Evolutionary conservation across 2,329 filamentous ascomycete species (phyloP).

Genomic region (Aspergillus hortae): DNA sequence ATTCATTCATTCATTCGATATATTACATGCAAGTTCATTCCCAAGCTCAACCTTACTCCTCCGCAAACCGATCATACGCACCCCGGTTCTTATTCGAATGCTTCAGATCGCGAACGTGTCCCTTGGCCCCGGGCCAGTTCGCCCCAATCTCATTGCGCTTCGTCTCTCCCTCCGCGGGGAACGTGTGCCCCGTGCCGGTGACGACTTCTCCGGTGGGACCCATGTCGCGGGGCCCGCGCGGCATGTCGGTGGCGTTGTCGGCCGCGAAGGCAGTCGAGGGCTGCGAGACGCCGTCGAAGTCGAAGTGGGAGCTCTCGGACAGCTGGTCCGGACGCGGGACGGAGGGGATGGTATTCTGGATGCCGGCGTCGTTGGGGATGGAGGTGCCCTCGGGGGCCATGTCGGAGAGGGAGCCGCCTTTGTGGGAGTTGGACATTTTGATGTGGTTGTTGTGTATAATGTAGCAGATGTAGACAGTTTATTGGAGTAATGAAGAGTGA

Average conservation of each 20-base stretch:
- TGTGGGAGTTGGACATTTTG: constrained; percentile 22
- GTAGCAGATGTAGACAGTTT: not conserved
- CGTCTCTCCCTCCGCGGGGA: constrained; percentile 36
- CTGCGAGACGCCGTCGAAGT: constrained; percentile 35
- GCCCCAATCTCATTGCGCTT: constrained; percentile 28
- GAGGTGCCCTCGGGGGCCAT: constrained; percentile 38
- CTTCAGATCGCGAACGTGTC: too few species aligned
- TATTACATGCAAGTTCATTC: too few species aligned
- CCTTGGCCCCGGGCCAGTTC: constrained; percentile 34
- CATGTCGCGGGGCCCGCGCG: constrained; percentile 35
- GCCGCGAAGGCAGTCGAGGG: constrained; percentile 41
- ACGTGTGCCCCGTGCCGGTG: constrained; percentile 39
- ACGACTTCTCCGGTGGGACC: constrained; percentile 35
- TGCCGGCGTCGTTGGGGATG: constrained; percentile 47
- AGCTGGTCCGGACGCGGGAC: constrained; percentile 47
- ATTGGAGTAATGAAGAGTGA: not conserved
- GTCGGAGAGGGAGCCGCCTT: constrained; percentile 37
- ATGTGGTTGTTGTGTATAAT: too few species aligned
- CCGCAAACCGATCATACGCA: too few species aligned
- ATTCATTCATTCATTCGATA: not conserved
- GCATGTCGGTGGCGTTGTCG: constrained; percentile 48
- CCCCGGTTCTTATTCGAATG: not conserved
- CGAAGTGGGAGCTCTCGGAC: constrained; percentile 27
- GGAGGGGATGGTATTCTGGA: constrained; percentile 45
- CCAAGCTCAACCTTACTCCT: too few species aligned